Conservation (phyloP, 202 grass and related monocot species). For the Panicum hallii region DNA sequence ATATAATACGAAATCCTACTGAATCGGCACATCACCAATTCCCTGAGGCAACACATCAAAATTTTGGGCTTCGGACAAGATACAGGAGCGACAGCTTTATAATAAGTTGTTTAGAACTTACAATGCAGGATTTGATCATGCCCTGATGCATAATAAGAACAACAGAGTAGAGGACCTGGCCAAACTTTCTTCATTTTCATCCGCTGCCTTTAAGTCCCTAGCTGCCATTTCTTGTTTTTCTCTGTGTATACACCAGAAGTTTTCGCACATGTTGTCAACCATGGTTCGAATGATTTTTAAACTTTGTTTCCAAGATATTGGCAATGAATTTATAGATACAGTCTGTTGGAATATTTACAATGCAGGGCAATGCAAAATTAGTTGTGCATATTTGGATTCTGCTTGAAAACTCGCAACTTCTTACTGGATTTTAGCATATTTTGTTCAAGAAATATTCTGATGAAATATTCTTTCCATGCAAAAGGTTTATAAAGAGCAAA, state of each 20-base stretch:
- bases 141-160: neutral
- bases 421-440: neutral
- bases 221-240: neutral
- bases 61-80: neutral
- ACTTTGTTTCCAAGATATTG: neutral
- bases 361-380: neutral
- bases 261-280: neutral
- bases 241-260: constrained; percentile 8
- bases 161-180: neutral
- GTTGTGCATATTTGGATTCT: neutral
- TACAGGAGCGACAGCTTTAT: neutral
- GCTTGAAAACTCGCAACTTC: neutral
- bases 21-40: neutral
- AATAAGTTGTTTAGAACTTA: neutral
- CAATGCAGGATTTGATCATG: neutral
- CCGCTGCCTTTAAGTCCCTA: neutral
- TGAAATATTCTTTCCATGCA: neutral
- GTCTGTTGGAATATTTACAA: neutral
- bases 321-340: neutral
- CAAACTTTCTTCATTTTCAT: neutral
- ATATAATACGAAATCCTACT: neutral
- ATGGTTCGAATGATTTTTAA: neutral
- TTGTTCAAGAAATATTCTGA: neutral
- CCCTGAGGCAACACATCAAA: neutral
- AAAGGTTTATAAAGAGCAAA: neutral